Evolutionary conservation across 2,329 filamentous ascomycete genomes (phyloP).

Genomic region (Alternaria sp.): DNA sequence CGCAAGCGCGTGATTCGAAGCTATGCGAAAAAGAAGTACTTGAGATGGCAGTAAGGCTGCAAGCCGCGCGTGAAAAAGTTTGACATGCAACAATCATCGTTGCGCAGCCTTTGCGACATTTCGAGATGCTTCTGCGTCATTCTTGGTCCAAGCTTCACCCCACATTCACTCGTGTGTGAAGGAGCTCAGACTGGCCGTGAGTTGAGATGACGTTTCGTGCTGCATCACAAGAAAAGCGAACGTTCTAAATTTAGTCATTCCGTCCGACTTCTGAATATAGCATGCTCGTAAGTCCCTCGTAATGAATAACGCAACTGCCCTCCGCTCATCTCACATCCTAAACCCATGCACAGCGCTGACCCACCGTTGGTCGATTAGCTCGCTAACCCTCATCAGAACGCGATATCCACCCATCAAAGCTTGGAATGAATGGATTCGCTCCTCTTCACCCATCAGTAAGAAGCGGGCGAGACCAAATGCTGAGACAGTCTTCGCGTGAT

Average conservation of each 20-base stretch:
- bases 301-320: not conserved
- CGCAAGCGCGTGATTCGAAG: not conserved
- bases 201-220: not conserved
- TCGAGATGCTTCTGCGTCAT: constrained; percentile 31
- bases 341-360: constrained; percentile 45
- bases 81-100: constrained; percentile 1
- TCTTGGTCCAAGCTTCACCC: constrained; percentile 16
- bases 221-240: not conserved
- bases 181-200: not conserved
- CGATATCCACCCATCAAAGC: constrained; percentile 60
- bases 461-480: constrained; percentile 60
- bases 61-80: not conserved
- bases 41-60: constrained; percentile 5
- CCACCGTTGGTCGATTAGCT: constrained; percentile 60
- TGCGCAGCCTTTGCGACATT: constrained; percentile 23
- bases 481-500: not conserved
- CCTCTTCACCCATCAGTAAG: constrained; percentile 60
- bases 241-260: not conserved
- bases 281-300: not conserved
- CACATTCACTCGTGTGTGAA: constrained; percentile 1
- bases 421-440: constrained; percentile 60
- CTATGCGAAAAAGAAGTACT: not conserved
- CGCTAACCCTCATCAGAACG: constrained; percentile 60
- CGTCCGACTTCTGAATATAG: not conserved
- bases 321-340: constrained; percentile 15